A percentile compares a stretch with the other conserved stretches of the same genome.
Conservation (phyloP, 495 filamentous ascomycete genomes). For the Pyronema omphalodes region DNA sequence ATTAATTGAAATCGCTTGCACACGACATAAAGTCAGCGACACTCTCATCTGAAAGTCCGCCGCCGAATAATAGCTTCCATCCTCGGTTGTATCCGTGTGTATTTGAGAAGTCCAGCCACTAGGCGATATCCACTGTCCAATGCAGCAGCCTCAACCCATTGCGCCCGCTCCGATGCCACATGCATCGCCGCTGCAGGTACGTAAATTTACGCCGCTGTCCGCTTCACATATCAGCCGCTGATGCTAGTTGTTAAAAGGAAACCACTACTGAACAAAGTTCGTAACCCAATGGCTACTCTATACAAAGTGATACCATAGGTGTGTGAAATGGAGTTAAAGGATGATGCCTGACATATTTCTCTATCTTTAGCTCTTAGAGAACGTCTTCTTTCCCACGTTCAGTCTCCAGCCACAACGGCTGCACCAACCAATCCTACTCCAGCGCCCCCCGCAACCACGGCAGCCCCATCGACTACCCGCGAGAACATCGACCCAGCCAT, state of each 20-base stretch:
- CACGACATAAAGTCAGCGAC: background rate
- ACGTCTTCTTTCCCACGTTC: slow-evolving; percentile 20
- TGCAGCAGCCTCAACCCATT: slow-evolving; percentile 16
- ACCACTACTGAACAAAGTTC: slow-evolving; percentile 22
- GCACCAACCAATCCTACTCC: slow-evolving; percentile 6
- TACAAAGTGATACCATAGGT: background rate
- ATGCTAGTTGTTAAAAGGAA: slow-evolving; percentile 12
- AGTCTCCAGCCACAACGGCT: slow-evolving; percentile 2
- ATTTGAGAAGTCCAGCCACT: background rate
- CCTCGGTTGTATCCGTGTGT: background rate
- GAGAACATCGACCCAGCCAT: slow-evolving; percentile 24
- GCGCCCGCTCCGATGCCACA: slow-evolving; percentile 23
- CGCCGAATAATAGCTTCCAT: background rate
- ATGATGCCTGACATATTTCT: background rate
- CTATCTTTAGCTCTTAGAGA: slow-evolving; percentile 18
- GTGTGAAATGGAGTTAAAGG: background rate
- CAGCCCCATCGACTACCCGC: slow-evolving; percentile 9
- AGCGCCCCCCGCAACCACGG: slow-evolving; percentile 12
- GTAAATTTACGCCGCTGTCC: background rate
- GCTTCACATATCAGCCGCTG: background rate
- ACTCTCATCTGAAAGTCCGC: background rate
- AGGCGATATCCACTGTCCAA: background rate
- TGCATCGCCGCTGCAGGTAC: slow-evolving; percentile 20
- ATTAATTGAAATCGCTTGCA: background rate
- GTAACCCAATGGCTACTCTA: slow-evolving; percentile 15